Percentiles rank a stretch among this genome's conserved stretches.
phyloP scores from a whole-genome alignment of 225 moss, liverwort and hornwort species.

The Pleurozium schreberi region DNA sequence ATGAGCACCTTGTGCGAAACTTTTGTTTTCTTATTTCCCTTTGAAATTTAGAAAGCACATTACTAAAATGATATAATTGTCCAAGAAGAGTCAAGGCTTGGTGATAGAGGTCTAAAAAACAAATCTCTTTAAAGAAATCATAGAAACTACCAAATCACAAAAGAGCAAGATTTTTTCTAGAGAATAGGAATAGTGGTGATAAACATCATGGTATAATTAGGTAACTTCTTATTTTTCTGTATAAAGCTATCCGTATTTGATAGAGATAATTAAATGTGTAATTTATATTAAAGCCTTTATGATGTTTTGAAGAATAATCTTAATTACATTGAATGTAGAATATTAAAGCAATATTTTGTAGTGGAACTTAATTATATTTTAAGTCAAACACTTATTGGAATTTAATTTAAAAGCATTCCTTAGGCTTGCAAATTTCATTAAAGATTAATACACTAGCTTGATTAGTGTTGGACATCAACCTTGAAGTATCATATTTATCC shows the following conservation, averaged over 20 bases:
- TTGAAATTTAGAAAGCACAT: neutral
- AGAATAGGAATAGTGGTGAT: neutral
- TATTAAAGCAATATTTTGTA: neutral
- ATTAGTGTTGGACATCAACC: neutral
- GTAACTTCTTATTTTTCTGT: too few relatives aligned
- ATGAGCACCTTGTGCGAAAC: neutral
- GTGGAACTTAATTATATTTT: neutral
- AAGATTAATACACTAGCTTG: neutral
- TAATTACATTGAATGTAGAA: neutral
- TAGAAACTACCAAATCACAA: neutral
- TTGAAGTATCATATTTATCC: neutral
- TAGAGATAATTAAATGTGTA: neutral
- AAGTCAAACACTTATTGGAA: neutral
- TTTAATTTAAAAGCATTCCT: neutral
- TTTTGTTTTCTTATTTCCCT: neutral
- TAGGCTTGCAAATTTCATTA: neutral
- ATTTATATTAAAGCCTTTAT: neutral
- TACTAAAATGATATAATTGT: neutral
- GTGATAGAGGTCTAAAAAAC: neutral
- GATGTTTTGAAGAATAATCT: too few relatives aligned
- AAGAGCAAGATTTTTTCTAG: accelerated
- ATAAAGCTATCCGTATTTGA: too few relatives aligned
- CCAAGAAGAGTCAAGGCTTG: neutral
- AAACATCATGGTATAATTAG: neutral
- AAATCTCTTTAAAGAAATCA: neutral